These are phyloP conservation scores for Hirsutella minnesotensis DNA, from an alignment of 2,329 filamentous ascomycete genomes.

Conservation along the genomic window DNA sequence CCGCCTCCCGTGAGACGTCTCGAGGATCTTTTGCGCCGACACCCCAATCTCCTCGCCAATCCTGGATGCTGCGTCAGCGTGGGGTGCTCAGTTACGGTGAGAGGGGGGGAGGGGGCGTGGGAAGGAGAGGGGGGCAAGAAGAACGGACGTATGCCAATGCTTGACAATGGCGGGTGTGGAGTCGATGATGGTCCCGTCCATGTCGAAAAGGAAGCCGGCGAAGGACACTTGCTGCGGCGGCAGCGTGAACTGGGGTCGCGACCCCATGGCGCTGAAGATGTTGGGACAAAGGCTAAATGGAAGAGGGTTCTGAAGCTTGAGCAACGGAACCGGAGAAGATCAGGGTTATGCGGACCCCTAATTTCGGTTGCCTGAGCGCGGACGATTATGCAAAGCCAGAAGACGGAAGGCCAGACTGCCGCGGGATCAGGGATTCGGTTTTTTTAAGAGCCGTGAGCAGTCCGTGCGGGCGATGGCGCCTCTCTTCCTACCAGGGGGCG, in stretches of 20 bases:
- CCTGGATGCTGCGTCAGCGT: conserved; percentile 25
- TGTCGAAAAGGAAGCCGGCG: conserved; percentile 55
- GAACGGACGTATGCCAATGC: conserved; percentile 57
- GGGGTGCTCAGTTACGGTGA: not conserved
- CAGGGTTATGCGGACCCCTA: no score
- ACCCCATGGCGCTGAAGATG: conserved; percentile 16
- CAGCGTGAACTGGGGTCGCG: conserved; percentile 25
- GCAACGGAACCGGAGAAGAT: not conserved
- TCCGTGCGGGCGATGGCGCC: no score
- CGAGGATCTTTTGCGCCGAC: conserved; percentile 70
- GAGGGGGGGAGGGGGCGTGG: not conserved
- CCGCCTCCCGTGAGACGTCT: conserved; percentile 82
- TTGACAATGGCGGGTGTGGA: conserved; percentile 66
- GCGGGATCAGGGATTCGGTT: no score
- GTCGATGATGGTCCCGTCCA: conserved; percentile 78
- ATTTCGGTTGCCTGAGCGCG: no score
- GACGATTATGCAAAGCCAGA: no score
- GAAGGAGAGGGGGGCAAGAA: not conserved
- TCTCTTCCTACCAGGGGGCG: no score
- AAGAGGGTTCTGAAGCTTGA: not conserved
- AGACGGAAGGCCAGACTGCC: no score
- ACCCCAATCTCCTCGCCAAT: conserved; percentile 75
- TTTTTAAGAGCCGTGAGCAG: no score
- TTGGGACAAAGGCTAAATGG: not conserved
- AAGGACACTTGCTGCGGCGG: conserved; percentile 36